A percentile compares a stretch with the other conserved stretches of the same genome.
These are phyloP conservation scores for Odontarrhena argentea DNA, from an alignment of 345 rosid genomes.

Conservation along the genomic window DNA sequence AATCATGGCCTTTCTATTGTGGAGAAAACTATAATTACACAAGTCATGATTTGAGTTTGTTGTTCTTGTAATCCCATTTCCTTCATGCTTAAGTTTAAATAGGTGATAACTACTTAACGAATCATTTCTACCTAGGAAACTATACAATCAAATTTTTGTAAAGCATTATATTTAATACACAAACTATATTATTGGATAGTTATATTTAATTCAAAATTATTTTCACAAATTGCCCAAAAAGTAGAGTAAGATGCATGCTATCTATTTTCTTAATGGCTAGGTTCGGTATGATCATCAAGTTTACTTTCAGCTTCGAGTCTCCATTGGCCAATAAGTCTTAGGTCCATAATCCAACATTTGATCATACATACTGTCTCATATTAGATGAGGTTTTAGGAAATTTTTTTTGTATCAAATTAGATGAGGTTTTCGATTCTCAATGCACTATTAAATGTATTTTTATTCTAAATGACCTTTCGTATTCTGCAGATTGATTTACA, in stretches of 20 bases:
- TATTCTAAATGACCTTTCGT: too few species aligned
- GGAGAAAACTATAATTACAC: conserved; percentile 42
- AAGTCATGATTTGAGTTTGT: conserved; percentile 37
- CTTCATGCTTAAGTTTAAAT: conserved; percentile 37
- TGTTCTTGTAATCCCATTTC: conserved; percentile 32
- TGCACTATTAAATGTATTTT: too few species aligned
- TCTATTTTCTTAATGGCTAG: neutral
- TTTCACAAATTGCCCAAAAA: too few species aligned
- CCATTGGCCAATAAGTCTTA: conserved; percentile 5
- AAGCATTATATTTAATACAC: neutral
- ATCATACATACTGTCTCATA: neutral
- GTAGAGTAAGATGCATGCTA: too few species aligned
- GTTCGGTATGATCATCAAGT: neutral
- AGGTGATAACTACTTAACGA: conserved; percentile 24
- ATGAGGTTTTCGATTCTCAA: too few species aligned
- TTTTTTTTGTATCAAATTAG: too few species aligned
- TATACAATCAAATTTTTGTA: neutral
- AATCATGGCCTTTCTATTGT: conserved; percentile 17
- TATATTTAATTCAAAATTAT: too few species aligned
- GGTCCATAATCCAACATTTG: neutral
- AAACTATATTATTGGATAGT: too few species aligned
- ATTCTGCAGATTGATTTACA: too few species aligned
- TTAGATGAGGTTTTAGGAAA: too few species aligned
- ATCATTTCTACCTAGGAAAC: conserved; percentile 28
- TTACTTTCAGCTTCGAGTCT: neutral